These are phyloP conservation scores for Sugiyamaella castrensis DNA, from an alignment of 1,139 yeast species.

Conservation along the genomic window DNA sequence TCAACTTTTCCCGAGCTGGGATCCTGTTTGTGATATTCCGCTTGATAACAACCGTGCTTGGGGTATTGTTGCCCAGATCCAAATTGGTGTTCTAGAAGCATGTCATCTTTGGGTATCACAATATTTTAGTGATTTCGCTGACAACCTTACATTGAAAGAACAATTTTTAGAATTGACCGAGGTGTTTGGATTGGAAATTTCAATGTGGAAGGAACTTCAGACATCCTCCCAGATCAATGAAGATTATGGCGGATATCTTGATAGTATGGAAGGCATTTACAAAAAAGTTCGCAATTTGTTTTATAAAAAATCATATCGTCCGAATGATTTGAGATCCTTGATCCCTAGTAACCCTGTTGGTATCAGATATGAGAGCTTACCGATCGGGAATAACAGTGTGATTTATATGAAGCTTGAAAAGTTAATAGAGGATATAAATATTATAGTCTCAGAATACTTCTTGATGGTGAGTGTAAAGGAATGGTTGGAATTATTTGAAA, in stretches of 20 bases:
- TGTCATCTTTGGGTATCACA: constrained; percentile 67
- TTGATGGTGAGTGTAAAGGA: constrained; percentile 62
- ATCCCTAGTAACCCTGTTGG: constrained; percentile 29
- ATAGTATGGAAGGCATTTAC: constrained; percentile 52
- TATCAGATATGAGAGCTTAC: constrained; percentile 25
- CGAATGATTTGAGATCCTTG: constrained; percentile 44
- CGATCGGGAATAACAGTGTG: constrained; percentile 25
- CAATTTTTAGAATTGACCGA: constrained; percentile 65
- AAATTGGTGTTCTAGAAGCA: constrained; percentile 78
- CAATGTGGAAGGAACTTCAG: constrained; percentile 54
- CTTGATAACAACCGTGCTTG: constrained; percentile 43
- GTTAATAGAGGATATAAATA: constrained; percentile 64
- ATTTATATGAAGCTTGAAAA: constrained; percentile 42
- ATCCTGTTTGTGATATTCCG: constrained; percentile 33
- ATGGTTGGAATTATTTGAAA: constrained; percentile 76
- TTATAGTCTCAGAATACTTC: constrained; percentile 58
- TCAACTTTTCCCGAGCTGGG: constrained; percentile 45
- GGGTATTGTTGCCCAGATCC: constrained; percentile 67
- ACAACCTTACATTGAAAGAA: constrained; percentile 59
- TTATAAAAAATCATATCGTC: constrained; percentile 77
- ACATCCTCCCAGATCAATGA: constrained; percentile 32
- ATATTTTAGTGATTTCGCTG: constrained; percentile 72
- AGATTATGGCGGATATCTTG: constrained; percentile 34
- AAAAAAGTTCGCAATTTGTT: constrained; percentile 68
- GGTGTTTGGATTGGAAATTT: constrained; percentile 63